Conservation (phyloP, 164 flowering plant genomes). For the Tetracentron sinense region DNA sequence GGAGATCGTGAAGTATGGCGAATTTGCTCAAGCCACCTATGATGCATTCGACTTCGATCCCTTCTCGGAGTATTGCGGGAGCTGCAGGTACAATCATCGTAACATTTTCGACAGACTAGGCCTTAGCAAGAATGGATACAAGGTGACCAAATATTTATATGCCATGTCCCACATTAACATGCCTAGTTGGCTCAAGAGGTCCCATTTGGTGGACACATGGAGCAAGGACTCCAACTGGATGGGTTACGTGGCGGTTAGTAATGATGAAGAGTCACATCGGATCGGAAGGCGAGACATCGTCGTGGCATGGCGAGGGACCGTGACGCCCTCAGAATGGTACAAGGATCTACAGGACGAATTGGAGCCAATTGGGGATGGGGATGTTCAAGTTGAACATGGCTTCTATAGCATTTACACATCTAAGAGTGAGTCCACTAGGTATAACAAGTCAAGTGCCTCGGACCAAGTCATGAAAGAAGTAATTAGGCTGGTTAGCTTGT, state of each 20-base stretch:
- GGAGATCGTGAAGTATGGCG: slow-evolving; percentile 57
- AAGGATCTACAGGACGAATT: slow-evolving; percentile 36
- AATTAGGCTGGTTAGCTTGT: slow-evolving; percentile 26
- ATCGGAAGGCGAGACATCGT: slow-evolving; percentile 65
- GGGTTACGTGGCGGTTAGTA: slow-evolving; percentile 64
- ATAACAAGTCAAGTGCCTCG: slow-evolving; percentile 51
- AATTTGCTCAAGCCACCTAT: slow-evolving; percentile 49
- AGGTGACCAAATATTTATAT: slow-evolving; percentile 49
- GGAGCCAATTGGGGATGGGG: slow-evolving; percentile 32
- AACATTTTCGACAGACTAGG: slow-evolving; percentile 39
- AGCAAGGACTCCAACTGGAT: slow-evolving; percentile 73
- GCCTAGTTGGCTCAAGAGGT: slow-evolving; percentile 46
- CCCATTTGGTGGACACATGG: slow-evolving; percentile 39
- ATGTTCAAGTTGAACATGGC: slow-evolving; percentile 53
- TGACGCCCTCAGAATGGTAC: slow-evolving; percentile 54
- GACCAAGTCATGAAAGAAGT: slow-evolving; percentile 63
- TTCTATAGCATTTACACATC: slow-evolving; percentile 51
- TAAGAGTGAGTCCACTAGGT: slow-evolving; percentile 37
- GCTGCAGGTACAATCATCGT: slow-evolving; percentile 39
- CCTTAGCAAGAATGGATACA: slow-evolving; percentile 40
- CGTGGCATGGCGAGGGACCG: slow-evolving; percentile 72
- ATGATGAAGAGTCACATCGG: slow-evolving; percentile 36
- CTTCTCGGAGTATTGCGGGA: slow-evolving; percentile 54
- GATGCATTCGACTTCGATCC: slow-evolving; percentile 45
- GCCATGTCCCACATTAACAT: slow-evolving; percentile 57